Percentiles rank a stretch among this genome's conserved stretches.
Conservation (phyloP, 116 monocot species). For the Papilionanthe hybrid region DNA sequence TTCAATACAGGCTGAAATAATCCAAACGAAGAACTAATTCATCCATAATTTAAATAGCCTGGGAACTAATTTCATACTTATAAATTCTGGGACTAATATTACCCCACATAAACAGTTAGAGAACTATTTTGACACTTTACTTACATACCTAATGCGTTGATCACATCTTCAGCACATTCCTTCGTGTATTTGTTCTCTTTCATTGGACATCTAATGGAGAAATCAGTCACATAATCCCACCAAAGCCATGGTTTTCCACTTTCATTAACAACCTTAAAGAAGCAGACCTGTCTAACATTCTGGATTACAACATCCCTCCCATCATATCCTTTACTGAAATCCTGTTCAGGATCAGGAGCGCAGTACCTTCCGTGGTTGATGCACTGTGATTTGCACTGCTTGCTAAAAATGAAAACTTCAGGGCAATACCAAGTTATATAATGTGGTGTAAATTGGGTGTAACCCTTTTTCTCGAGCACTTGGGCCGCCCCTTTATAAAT, state of each 20-base stretch:
- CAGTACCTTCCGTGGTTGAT: constrained; percentile 47
- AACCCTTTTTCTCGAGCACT: constrained; percentile 42
- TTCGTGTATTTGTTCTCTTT: constrained; percentile 39
- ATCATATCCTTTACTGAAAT: constrained; percentile 43
- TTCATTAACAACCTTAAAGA: constrained; percentile 36
- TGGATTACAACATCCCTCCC: constrained; percentile 47
- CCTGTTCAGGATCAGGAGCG: constrained; percentile 42
- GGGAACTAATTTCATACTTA: too few species aligned
- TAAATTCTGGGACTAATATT: too few species aligned
- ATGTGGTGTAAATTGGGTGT: constrained; percentile 40
- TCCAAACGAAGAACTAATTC: too few species aligned
- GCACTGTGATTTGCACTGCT: constrained; percentile 41
- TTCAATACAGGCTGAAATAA: too few species aligned
- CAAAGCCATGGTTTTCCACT: constrained; percentile 35
- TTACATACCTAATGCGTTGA: constrained; percentile 29
- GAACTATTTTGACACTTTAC: too few species aligned
- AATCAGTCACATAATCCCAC: constrained; percentile 50
- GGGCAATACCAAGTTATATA: constrained; percentile 52
- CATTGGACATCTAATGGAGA: constrained; percentile 44
- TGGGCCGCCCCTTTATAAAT: constrained; percentile 48
- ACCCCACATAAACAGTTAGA: too few species aligned
- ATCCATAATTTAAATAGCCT: too few species aligned
- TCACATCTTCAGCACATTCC: constrained; percentile 40
- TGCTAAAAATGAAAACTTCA: constrained; percentile 40
- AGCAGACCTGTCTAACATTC: constrained; percentile 33